A percentile compares a stretch with the other conserved stretches of the same genome.
Conservation (phyloP, 2,329 filamentous ascomycete genomes). For the Trichoderma sp. region DNA sequence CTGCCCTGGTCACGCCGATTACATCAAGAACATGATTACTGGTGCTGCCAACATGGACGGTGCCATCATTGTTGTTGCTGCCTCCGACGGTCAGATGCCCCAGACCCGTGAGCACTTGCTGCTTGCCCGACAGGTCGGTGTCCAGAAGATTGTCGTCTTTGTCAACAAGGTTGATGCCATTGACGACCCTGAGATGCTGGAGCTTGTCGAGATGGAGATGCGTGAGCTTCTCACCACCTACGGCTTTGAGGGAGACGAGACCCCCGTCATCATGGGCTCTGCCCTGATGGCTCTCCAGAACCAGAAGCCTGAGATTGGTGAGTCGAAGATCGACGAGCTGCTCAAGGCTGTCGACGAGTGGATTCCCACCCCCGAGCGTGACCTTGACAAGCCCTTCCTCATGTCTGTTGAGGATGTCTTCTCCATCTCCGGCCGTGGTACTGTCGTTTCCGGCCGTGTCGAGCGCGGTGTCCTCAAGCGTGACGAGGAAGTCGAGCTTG, state of each 20-base stretch:
- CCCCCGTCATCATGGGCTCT: conserved; percentile 94
- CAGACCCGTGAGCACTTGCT: conserved; percentile 98
- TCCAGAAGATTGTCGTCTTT: conserved; percentile 97
- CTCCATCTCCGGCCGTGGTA: conserved; percentile 89
- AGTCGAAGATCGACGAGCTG: conserved; percentile 85
- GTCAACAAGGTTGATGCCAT: conserved; percentile 99
- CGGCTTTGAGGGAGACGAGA: conserved; percentile 97
- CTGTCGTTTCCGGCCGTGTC: conserved; percentile 93
- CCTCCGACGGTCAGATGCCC: conserved; percentile 98
- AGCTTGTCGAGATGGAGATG: conserved; percentile 99
- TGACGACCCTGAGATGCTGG: conserved; percentile 98
- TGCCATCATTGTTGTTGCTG: conserved; percentile 96
- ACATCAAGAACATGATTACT: conserved; percentile 99
- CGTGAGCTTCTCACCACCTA: conserved; percentile 90
- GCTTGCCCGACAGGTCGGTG: conserved; percentile 95
- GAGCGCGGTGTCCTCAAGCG: conserved; percentile 93
- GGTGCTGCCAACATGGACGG: conserved; percentile 99
- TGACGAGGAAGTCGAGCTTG: conserved; percentile 89
- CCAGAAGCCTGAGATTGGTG: conserved; percentile 82
- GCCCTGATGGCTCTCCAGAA: conserved; percentile 90
- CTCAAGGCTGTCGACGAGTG: conserved; percentile 85
- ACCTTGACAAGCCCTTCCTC: conserved; percentile 97
- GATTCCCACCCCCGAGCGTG: conserved; percentile 94
- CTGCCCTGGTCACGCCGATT: conserved; percentile 99
- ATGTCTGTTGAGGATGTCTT: conserved; percentile 97